Evolutionary conservation across 2,329 filamentous ascomycete species (phyloP), one percentile per base, ranked within the genome.

Genomic region (Penicillium decumbens): DNA sequence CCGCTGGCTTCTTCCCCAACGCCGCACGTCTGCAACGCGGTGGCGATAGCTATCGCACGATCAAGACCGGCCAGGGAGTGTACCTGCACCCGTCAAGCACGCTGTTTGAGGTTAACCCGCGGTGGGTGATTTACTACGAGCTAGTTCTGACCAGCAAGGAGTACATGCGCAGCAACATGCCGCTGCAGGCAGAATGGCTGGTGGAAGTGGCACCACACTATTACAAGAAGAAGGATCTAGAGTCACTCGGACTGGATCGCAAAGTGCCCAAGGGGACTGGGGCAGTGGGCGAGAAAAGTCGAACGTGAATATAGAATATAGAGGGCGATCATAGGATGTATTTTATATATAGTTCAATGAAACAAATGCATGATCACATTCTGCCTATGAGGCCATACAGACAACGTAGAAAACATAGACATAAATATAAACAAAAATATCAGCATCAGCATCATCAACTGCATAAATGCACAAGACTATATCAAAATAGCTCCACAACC

Each of bases 81-180:
- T 92, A 89, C 67, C 80, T 97, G n/a, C 93, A 98, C 68, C 93
- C 93, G 0, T 89, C 84, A 54, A 88, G 83, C 40, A 89, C 91
- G 38, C 72, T 95, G 55, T 88, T 88, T 74, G 82, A 88, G 51
- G 79, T 81, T 1, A 85, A 92, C 56, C 90, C 91, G 8, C 89
- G 88, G 68, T 93, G 88, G 80, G 82, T 95, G 12, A 81, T 95
- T 13, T 98, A 93, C 70, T 89, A 88, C 65, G 85, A 83, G 45
- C 77, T 98, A 18, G 89, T 97, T 6, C 79, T 97, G 61, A 98
- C 93, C 23, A 95, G 88, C 23, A 95, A 95, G 75, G 92, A 96
- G 75, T 98, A 92, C 69, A 95, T 95, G 84, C 79, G 92, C 23
- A 88, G 83, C 62, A 87, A 87, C 50, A 85, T 95, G 77, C 90